These are phyloP conservation scores for Lolium perenne DNA, from an alignment of 176 grass and related monocot genomes.

Conservation along the genomic window DNA sequence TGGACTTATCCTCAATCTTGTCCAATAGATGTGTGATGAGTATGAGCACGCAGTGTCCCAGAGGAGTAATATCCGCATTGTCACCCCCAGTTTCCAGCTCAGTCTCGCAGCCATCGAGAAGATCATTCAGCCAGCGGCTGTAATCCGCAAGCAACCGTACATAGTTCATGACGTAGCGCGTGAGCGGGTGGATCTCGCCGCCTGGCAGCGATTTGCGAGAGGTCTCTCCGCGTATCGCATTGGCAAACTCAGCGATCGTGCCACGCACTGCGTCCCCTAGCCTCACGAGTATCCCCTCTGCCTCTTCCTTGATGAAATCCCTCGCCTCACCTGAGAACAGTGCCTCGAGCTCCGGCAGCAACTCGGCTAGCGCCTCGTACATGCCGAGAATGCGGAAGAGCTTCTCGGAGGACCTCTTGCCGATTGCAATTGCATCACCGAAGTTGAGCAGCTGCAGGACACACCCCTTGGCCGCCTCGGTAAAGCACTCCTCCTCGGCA, in stretches of 20 bases:
- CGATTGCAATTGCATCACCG: conserved; percentile 84
- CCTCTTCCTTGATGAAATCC: conserved; percentile 67
- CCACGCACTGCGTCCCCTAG: conserved; percentile 75
- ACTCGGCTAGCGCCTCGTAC: conserved; percentile 77
- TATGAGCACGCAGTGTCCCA: conserved; percentile 66
- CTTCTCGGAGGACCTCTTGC: conserved; percentile 73
- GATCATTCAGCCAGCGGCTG: conserved; percentile 59
- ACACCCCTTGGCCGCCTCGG: conserved; percentile 75
- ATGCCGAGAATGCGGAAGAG: conserved; percentile 86
- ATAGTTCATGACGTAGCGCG: conserved; percentile 93
- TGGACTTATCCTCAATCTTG: conserved; percentile 84
- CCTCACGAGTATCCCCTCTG: conserved; percentile 58
- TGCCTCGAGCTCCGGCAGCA: conserved; percentile 64
- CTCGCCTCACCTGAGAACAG: conserved; percentile 72
- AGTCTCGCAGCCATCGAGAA: conserved; percentile 56
- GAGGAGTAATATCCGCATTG: conserved; percentile 61
- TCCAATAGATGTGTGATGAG: conserved; percentile 72
- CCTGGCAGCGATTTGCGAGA: conserved; percentile 65
- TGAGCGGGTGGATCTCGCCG: conserved; percentile 85
- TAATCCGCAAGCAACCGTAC: conserved; percentile 73
- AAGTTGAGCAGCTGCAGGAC: conserved; percentile 92
- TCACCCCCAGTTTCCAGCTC: conserved; percentile 41
- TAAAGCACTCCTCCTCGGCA: conserved; percentile 83
- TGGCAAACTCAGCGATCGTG: conserved; percentile 70
- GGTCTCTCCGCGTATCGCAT: conserved; percentile 66